Base-by-base conservation (phyloP, 768 basidiomycete species). In the Mycena belliarum region DNA sequence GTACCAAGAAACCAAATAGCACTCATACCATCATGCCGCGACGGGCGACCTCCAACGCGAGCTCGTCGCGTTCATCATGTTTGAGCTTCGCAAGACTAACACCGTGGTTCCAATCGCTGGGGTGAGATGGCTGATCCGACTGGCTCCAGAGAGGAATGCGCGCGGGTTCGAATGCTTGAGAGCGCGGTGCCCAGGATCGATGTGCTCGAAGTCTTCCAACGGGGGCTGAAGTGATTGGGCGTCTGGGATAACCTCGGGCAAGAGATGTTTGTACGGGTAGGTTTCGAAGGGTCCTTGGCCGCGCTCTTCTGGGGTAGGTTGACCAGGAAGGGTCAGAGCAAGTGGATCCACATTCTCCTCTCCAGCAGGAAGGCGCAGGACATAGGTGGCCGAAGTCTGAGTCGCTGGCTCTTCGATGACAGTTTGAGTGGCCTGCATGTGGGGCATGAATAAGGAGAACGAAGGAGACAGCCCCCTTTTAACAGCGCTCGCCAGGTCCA, bases 151-250 rank as follows among this genome's bases (percentile, higher is more conserved):
- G 21, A 86, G 73, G 75, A 86, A 85, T 12, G 77, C 68, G 25
- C 76, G 75, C 1, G 85, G 82, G 49, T 83, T 74, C 3, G 74
- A 67, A 65, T 84, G 82, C 41, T 68, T 58, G 53, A 82, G 72
- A 3, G 85, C 86, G 32, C 80, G 75, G n/a, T 67, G 63, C 8
- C 80, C 85, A 1, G 86, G 85, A 65, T 87, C 85, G 63, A 74
- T 71, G 60, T 86, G 84, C 56, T 81, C 78, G 65, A 83, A 87
- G 1, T 80, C 78, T 25, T 69, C 70, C 52, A 86, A 73, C 7
- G 83, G 80, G 16, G 81, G 79, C 47, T 79, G 79, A 32, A 37
- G 42, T 4, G 47, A 25, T 49, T 74, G 69, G 43, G 73, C 64
- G 25, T 70, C 69, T 53, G 77, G 73, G 66, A 79, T 79, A 20